Percentiles rank a stretch among this genome's conserved stretches.
Conservation (phyloP, 257 asterid genomes). For the Gentiana dahurica region DNA sequence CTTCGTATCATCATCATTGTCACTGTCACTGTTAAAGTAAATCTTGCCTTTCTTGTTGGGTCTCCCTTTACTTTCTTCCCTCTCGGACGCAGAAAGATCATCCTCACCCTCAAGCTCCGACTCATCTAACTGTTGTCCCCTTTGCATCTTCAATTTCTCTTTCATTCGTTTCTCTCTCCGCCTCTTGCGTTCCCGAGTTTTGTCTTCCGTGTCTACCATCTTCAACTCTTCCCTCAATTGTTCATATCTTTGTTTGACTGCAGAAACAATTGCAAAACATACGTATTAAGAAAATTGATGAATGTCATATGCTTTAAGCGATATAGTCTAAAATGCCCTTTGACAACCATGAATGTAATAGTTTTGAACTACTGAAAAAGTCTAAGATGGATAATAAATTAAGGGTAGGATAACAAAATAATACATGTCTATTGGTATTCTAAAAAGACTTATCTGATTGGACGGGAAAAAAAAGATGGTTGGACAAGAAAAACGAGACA, state of each 20-base stretch:
- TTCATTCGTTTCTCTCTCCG: constrained; percentile 63
- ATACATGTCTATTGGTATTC: no score
- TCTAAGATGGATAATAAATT: no score
- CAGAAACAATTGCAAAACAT: constrained; percentile 10
- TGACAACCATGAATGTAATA: no score
- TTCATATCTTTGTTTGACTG: constrained; percentile 60
- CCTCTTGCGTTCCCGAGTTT: constrained; percentile 54
- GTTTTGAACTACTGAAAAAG: no score
- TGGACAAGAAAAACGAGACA: no score
- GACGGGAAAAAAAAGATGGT: no score
- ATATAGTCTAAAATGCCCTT: no score
- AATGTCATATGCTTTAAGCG: no score
- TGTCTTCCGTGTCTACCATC: constrained; percentile 70
- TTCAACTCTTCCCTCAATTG: constrained; percentile 54
- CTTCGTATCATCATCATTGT: constrained; percentile 16
- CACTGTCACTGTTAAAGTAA: constrained; percentile 50
- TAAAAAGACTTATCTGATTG: no score
- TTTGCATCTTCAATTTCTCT: constrained; percentile 64
- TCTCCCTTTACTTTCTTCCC: constrained; percentile 16
- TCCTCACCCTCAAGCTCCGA: constrained; percentile 29
- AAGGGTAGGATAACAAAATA: no score
- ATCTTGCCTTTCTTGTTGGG: constrained; percentile 40
- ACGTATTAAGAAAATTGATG: no score
- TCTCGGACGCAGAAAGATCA: constrained; percentile 30
- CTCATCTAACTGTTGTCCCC: constrained; percentile 36